Evolutionary conservation across 441 rosid species (phyloP).

Genomic region (Gossypium gossypioides): DNA sequence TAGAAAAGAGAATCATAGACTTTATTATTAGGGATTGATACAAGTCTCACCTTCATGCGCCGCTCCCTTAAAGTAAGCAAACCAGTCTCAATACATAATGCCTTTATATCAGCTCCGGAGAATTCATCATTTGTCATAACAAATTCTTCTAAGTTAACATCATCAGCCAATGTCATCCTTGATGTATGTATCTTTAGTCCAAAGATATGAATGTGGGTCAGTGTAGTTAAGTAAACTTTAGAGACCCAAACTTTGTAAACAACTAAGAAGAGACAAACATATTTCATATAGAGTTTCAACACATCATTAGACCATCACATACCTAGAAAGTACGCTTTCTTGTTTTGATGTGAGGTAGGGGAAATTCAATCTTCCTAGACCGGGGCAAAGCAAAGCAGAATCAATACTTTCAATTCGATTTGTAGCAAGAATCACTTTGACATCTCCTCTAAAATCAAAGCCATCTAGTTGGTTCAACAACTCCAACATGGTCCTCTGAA

Average conservation of each 20-base stretch:
- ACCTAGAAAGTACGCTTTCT: slow-evolving; percentile 92
- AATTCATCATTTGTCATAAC: slow-evolving; percentile 97
- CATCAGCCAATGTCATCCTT: slow-evolving; percentile 87
- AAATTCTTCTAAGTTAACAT: slow-evolving; percentile 93
- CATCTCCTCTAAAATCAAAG: slow-evolving; percentile 89
- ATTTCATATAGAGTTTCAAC: background rate
- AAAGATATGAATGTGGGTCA: background rate
- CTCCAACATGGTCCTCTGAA: slow-evolving; percentile 94
- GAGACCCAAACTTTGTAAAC: slow-evolving; percentile 19
- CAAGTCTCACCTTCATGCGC: slow-evolving; percentile 1
- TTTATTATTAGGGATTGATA: background rate
- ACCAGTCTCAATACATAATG: slow-evolving; percentile 23
- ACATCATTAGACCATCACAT: slow-evolving; percentile 3
- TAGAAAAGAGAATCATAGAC: background rate
- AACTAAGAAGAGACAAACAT: background rate
- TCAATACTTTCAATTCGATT: slow-evolving; percentile 88
- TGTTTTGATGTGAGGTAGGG: slow-evolving; percentile 88
- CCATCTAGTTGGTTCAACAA: slow-evolving; percentile 91
- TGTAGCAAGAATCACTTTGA: slow-evolving; percentile 87
- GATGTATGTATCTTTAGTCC: slow-evolving; percentile 74
- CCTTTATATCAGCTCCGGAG: slow-evolving; percentile 94
- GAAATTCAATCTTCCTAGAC: slow-evolving; percentile 87
- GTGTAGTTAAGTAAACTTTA: background rate
- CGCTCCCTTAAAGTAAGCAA: slow-evolving; percentile 7
- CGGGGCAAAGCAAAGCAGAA: slow-evolving; percentile 92